Evolutionary conservation across 768 basidiomycete genomes (phyloP).

Genomic region (Termitomyces sp.): DNA sequence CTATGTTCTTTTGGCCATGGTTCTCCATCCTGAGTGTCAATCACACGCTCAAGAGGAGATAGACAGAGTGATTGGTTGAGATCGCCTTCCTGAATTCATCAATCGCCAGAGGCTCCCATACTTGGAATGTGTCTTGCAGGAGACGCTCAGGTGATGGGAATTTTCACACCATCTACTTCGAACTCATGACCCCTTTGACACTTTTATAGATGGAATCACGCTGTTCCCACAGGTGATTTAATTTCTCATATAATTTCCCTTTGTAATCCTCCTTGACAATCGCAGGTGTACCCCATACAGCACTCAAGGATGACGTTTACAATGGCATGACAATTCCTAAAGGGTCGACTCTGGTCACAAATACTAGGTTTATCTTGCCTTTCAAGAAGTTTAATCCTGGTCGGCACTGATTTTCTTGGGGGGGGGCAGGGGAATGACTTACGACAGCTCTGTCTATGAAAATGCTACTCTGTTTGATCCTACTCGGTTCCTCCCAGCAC

Average conservation of each 20-base stretch:
- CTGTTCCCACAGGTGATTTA: slow-evolving; percentile 16
- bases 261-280: background rate
- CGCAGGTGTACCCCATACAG: background rate
- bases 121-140: slow-evolving; percentile 27
- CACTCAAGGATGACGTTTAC: background rate
- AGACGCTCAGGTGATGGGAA: slow-evolving; percentile 14
- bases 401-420: slow-evolving; percentile 24
- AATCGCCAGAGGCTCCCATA: slow-evolving; percentile 20
- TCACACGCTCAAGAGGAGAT: slow-evolving; percentile 34
- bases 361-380: background rate
- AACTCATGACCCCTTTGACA: background rate
- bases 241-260: background rate
- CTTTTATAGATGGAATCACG: slow-evolving; percentile 15
- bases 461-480: slow-evolving; percentile 35
- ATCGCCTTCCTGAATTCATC: slow-evolving; percentile 25
- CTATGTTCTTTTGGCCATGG: slow-evolving; percentile 34
- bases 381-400: slow-evolving; percentile 14
- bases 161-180: background rate
- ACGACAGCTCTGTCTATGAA: slow-evolving; percentile 27
- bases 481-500: slow-evolving; percentile 28
- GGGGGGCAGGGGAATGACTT: slow-evolving; percentile 30
- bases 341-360: slow-evolving; percentile 18
- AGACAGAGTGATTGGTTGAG: slow-evolving; percentile 25
- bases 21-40: slow-evolving; percentile 29
- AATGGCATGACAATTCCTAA: slow-evolving; percentile 20